phyloP scores from a whole-genome alignment of 2,329 filamentous ascomycete genomes.

The Aspergillus pseudoviridinutans region DNA sequence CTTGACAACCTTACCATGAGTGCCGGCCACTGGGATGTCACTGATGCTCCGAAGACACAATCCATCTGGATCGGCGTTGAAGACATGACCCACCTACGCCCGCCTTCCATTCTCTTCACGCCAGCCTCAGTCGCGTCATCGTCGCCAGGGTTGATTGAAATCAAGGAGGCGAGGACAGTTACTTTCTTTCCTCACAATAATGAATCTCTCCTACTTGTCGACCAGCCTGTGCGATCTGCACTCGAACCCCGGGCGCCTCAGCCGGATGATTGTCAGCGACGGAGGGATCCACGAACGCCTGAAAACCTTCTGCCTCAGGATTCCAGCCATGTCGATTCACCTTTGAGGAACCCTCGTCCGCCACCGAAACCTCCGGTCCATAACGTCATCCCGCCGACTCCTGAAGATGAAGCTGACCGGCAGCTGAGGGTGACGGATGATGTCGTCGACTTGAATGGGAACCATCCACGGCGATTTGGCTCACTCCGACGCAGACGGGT shows the following conservation, averaged over 20 bases:
- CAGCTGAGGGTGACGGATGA: conserved; percentile 23
- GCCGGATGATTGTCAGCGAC: conserved; percentile 10
- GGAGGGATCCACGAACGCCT: conserved; percentile 24
- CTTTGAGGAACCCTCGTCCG: conserved; percentile 55
- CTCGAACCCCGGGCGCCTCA: conserved; percentile 27
- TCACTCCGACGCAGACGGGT: conserved; percentile 37
- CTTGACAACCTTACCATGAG: conserved; percentile 19
- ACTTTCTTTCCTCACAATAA: conserved; percentile 62
- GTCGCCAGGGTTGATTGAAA: conserved; percentile 52
- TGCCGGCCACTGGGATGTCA: conserved; percentile 11
- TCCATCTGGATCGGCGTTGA: conserved; percentile 35
- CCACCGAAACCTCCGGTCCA: conserved; percentile 56
- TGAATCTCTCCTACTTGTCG: conserved; percentile 60
- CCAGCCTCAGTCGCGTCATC: conserved; percentile 44
- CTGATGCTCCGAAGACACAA: conserved; percentile 32
- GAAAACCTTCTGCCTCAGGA: conserved; percentile 14
- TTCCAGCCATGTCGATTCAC: conserved; percentile 47
- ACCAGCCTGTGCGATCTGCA: conserved; percentile 41
- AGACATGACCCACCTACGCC: conserved; percentile 41
- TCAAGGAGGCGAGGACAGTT: conserved; percentile 59
- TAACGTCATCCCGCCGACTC: conserved; percentile 54
- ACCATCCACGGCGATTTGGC: conserved; percentile 28
- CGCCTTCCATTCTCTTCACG: conserved; percentile 48
- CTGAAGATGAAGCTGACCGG: conserved; percentile 41
- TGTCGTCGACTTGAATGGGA: conserved; percentile 17